phyloP scores from a whole-genome alignment of 2,329 filamentous ascomycete species.

The Podosphaera leucotricha region DNA sequence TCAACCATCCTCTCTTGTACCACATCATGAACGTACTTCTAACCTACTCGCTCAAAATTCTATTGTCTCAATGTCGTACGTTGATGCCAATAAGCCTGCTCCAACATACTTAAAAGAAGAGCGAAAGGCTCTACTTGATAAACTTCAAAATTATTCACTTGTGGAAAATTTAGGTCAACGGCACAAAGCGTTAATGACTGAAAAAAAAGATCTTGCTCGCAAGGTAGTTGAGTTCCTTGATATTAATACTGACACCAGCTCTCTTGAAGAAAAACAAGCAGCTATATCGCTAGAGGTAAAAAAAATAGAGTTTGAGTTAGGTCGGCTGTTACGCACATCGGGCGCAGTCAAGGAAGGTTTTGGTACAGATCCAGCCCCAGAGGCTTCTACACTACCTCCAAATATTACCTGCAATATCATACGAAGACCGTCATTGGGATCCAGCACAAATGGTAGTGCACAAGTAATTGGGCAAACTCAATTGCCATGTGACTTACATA shows the following conservation, averaged over 20 bases:
- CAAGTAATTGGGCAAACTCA: slow-evolving; percentile 15
- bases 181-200: slow-evolving; percentile 3
- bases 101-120: slow-evolving; percentile 9
- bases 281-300: slow-evolving; percentile 8
- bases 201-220: slow-evolving; percentile 8
- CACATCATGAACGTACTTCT: slow-evolving; percentile 7
- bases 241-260: slow-evolving; percentile 6
- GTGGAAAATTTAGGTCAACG: slow-evolving; percentile 3
- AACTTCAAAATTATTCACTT: slow-evolving; percentile 6
- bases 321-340: slow-evolving; percentile 8
- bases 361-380: slow-evolving; percentile 6
- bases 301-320: slow-evolving; percentile 10
- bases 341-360: slow-evolving; percentile 14
- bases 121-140: slow-evolving; percentile 9
- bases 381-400: not conserved
- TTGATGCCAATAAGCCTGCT: slow-evolving; percentile 7
- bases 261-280: slow-evolving; percentile 7
- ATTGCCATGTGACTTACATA: slow-evolving; percentile 6
- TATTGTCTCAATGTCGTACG: slow-evolving; percentile 6
- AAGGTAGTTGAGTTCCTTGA: slow-evolving; percentile 8
- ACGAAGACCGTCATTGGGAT: slow-evolving; percentile 3
- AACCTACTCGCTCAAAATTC: slow-evolving; percentile 8
- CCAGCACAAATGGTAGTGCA: slow-evolving; percentile 10
- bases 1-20: slow-evolving; percentile 5
- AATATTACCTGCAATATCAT: slow-evolving; percentile 1